Conservation (phyloP, 192 early-diverging fungal genomes). For the Phlyctochytrium bullatum region DNA sequence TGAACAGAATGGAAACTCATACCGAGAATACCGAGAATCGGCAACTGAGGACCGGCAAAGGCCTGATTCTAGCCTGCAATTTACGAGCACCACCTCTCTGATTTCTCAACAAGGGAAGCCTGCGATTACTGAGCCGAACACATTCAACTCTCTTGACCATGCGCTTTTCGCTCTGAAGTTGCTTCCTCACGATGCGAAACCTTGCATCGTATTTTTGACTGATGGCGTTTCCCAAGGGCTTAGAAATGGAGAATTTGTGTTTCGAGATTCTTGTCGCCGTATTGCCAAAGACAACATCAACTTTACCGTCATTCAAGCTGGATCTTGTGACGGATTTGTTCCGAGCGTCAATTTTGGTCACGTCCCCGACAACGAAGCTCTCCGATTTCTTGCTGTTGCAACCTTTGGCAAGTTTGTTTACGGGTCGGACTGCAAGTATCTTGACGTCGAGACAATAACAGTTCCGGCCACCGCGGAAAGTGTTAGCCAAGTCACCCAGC, state of each 20-base stretch:
- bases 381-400: conserved; percentile 43
- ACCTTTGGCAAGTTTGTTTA: conserved; percentile 48
- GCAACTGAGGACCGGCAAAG: not conserved
- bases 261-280: conserved; percentile 32
- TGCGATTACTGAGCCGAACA: not conserved
- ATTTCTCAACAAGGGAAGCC: conserved; percentile 1
- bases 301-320: conserved; percentile 51
- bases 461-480: not conserved
- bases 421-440: conserved; percentile 41
- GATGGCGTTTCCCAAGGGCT: conserved; percentile 42
- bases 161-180: conserved; percentile 41
- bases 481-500: not conserved
- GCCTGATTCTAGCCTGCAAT: not conserved
- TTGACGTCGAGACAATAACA: conserved; percentile 20
- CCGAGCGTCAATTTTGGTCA: conserved; percentile 48
- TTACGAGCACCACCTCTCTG: not conserved
- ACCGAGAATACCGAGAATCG: not conserved
- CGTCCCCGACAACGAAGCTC: conserved; percentile 51
- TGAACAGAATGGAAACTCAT: not conserved
- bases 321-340: conserved; percentile 41
- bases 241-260: conserved; percentile 31
- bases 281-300: conserved; percentile 27
- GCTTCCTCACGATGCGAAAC: conserved; percentile 33
- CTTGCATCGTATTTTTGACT: conserved; percentile 44
- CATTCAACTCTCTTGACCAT: conserved; percentile 31